Evolutionary conservation across 805 yeast genomes (phyloP), one percentile per base, ranked within the genome.

Genomic region (Candida ficus): DNA sequence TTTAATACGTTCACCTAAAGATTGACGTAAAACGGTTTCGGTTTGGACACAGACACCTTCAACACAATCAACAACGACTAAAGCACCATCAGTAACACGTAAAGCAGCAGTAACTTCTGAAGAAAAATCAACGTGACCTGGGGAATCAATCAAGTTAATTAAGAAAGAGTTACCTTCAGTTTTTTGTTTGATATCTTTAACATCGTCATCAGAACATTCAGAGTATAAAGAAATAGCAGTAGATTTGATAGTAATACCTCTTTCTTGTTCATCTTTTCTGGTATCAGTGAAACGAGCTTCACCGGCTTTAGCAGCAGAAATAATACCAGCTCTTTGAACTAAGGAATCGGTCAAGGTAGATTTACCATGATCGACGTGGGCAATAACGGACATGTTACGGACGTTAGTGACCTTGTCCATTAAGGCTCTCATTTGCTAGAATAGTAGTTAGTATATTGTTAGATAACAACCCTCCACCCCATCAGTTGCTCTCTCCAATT

Each of bases 1-100:
- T 84, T 89, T 93, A 70, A 91, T 91, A 77, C 99, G 87, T 80
- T 91, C 99, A 81, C 95, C 95, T 64, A 91, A 81, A 67, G 99
- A 81, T 80, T 93, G 98, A 78, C 99, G 88, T 72, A 91, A 80
- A 61, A 91, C 99, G 68, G 99, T 91, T 79, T 93, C 99, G 66
- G 99, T 91, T 80, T 91, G 99, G 68, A 93, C 98, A 83, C 98
- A 93, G 68, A 91, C 99, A 90, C 99, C 99, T 75, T 93, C 98
- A 70, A 91, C 90, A 76, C 95, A 83, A 75, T 93, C 98, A 67
- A 91, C 98, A 62, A 91, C 99, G 62, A 91, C 98, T 67, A 91
- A 80, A 68, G 99, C 98, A 89, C 99, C 99, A 70, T 91, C 99
- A 60, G 98, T 93, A 64, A 91, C 98, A 78, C 99, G 90, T 67